Evolutionary conservation across 768 basidiomycete genomes (phyloP).

Genomic region (Dioszegia crocea): DNA sequence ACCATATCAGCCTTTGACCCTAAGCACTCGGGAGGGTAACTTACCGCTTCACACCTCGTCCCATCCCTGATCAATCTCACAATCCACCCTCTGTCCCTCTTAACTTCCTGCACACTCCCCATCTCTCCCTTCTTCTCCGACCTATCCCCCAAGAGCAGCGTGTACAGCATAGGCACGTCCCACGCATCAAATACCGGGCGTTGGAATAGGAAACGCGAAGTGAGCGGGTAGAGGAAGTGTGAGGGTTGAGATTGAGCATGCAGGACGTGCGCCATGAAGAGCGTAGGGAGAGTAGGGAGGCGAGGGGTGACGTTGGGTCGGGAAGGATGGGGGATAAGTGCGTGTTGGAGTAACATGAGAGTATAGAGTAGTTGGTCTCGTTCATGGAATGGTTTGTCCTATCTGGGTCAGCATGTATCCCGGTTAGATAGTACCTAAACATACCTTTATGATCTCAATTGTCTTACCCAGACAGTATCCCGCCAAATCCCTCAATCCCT

Average conservation of each 20-base stretch:
- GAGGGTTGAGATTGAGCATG: slow-evolving; percentile 80
- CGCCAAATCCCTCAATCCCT: slow-evolving; percentile 60
- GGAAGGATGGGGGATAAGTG: slow-evolving; percentile 53
- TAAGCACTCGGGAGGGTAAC: slow-evolving; percentile 2
- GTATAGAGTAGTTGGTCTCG: slow-evolving; percentile 68
- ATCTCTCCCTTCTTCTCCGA: slow-evolving; percentile 52
- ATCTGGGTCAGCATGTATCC: slow-evolving; percentile 8
- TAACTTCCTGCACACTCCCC: slow-evolving; percentile 73
- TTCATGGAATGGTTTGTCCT: slow-evolving; percentile 70
- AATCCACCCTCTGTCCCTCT: slow-evolving; percentile 85
- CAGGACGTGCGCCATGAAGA: slow-evolving; percentile 77
- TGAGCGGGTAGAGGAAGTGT: slow-evolving; percentile 79
- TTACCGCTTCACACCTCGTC: slow-evolving; percentile 57
- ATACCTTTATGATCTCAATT: slow-evolving; percentile 63
- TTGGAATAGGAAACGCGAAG: slow-evolving; percentile 82
- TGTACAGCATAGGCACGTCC: slow-evolving; percentile 87
- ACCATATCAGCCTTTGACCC: slow-evolving; percentile 36
- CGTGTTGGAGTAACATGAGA: slow-evolving; percentile 63
- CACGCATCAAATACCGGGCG: slow-evolving; percentile 70
- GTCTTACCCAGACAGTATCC: slow-evolving; percentile 62
- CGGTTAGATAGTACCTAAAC: slow-evolving; percentile 30
- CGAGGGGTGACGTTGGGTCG: slow-evolving; percentile 45
- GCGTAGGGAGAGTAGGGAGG: slow-evolving; percentile 71
- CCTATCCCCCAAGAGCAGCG: neutral
- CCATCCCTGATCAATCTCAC: slow-evolving; percentile 76